These are phyloP conservation scores for Calonectria hawksworthii DNA, from an alignment of 2,329 filamentous ascomycete genomes.

Conservation along the genomic window DNA sequence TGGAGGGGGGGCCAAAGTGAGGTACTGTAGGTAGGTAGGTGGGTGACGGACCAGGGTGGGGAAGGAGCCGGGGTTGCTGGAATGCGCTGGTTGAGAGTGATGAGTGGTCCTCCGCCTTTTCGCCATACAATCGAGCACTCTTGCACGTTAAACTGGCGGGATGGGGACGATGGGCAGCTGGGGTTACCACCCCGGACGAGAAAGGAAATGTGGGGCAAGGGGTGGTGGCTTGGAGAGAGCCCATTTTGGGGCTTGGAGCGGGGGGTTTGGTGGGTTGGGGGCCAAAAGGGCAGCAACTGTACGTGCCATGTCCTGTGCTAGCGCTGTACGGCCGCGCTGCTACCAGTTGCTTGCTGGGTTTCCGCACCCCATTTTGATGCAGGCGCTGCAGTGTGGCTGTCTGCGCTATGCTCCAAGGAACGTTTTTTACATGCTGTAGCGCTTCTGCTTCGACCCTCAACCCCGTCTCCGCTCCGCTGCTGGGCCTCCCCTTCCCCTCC, in stretches of 20 bases:
- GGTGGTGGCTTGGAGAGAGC: conserved; percentile 22
- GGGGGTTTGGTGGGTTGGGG: background rate
- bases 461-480: background rate
- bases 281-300: background rate
- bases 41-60: background rate
- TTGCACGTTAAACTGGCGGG: conserved; percentile 45
- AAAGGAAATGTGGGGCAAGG: conserved; percentile 35
- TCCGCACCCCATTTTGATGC: background rate
- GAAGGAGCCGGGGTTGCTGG: background rate
- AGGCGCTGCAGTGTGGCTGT: background rate
- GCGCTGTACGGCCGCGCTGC: background rate
- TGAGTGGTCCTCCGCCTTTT: conserved; percentile 44
- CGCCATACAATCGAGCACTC: conserved; percentile 39
- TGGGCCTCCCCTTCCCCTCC: background rate
- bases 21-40: background rate
- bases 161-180: conserved; percentile 29
- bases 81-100: conserved; percentile 2
- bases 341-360: background rate
- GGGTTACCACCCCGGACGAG: conserved; percentile 32
- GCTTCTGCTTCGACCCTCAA: no score
- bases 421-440: background rate
- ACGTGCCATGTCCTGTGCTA: background rate
- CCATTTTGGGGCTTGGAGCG: conserved; percentile 23
- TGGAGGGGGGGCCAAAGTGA: no score
- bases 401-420: conserved; percentile 1